Evolutionary conservation across 441 rosid genomes (phyloP).

Genomic region (Euphorbia corollata): DNA sequence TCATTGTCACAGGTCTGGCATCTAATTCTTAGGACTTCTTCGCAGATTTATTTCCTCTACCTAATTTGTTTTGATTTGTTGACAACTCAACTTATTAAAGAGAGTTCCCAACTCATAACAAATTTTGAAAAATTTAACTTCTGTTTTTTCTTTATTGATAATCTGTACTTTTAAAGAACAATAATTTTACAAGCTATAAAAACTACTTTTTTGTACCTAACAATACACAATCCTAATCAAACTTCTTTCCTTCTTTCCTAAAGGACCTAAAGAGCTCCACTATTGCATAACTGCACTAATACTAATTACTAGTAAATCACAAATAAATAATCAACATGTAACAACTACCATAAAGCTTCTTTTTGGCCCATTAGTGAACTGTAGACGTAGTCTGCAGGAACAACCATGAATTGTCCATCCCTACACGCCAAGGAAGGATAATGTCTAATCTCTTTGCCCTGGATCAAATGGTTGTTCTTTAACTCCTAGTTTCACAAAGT

Average conservation of each 20-base stretch:
- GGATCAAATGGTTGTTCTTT: too few relatives aligned
- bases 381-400: too few relatives aligned
- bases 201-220: not conserved
- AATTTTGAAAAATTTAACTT: not conserved
- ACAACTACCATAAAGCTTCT: too few relatives aligned
- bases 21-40: not conserved
- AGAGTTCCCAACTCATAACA: not conserved
- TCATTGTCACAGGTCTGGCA: not conserved
- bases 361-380: too few relatives aligned
- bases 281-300: too few relatives aligned
- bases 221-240: not conserved
- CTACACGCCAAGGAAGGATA: too few relatives aligned
- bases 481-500: too few relatives aligned
- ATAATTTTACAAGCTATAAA: not conserved
- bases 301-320: too few relatives aligned
- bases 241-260: not conserved
- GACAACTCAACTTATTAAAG: not conserved
- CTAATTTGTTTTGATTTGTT: not conserved
- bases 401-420: too few relatives aligned
- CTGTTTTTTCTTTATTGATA: not conserved
- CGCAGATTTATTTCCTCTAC: not conserved
- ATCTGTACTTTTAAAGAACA: not conserved
- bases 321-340: too few relatives aligned
- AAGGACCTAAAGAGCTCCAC: not conserved
- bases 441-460: too few relatives aligned